phyloP scores from a whole-genome alignment of 495 filamentous ascomycete genomes.

The Aspergillus conjunctus region DNA sequence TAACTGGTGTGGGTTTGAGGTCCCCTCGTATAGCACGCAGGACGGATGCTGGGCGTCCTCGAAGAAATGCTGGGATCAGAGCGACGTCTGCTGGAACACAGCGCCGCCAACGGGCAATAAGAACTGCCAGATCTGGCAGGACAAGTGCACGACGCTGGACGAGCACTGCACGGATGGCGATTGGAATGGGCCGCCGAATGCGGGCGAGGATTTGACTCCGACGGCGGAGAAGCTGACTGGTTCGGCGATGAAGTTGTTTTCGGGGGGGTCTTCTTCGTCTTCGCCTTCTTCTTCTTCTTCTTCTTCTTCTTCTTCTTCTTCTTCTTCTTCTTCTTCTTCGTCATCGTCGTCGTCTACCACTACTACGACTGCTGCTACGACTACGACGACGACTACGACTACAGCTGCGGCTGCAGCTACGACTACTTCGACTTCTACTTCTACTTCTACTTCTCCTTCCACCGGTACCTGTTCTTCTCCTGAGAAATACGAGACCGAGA shows the following conservation, averaged over 20 bases:
- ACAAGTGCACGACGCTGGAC: conserved; percentile 58
- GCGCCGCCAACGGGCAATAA: conserved; percentile 58
- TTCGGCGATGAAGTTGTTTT: conserved; percentile 13
- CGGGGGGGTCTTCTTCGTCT: background rate
- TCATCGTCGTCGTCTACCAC: background rate
- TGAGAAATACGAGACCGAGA: too few species aligned
- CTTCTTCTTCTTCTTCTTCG: background rate
- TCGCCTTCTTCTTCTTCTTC: background rate
- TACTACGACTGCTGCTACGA: background rate
- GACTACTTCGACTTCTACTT: background rate
- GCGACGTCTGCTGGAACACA: conserved; percentile 54
- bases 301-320: background rate
- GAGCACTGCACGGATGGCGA: conserved; percentile 47
- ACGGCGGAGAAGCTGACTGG: conserved; percentile 9
- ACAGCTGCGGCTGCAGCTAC: background rate
- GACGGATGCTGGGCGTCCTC: conserved; percentile 59
- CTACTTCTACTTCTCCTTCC: background rate
- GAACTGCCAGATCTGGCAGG: conserved; percentile 61
- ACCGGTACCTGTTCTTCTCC: too few species aligned
- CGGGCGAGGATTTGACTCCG: conserved; percentile 49
- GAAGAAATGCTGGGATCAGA: conserved; percentile 60
- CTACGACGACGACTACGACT: background rate
- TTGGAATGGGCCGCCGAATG: conserved; percentile 61
- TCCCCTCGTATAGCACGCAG: conserved; percentile 54
- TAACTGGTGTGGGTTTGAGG: conserved; percentile 70